Evolutionary conservation across 345 rosid species (phyloP).

Genomic region (Citrus cavaleriei): DNA sequence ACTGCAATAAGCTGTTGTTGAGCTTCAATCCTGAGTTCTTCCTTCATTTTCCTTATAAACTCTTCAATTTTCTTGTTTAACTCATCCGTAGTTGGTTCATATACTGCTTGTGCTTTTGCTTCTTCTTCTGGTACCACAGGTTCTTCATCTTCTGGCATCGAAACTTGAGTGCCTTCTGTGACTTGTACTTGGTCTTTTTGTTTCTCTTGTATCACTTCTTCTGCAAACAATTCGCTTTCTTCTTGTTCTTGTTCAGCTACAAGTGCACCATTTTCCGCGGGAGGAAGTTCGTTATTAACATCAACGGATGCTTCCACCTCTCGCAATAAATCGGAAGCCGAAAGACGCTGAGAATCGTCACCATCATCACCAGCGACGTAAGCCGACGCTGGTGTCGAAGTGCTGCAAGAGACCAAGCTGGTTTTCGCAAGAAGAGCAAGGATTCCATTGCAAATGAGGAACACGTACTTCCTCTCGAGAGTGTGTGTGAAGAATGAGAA

Average conservation of each 20-base stretch:
- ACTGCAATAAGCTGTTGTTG: conserved; percentile 34
- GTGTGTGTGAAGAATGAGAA: conserved; percentile 33
- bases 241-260: conserved; percentile 6
- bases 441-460: conserved; percentile 56
- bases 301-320: neutral
- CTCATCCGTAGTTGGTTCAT: conserved; percentile 44
- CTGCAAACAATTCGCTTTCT: conserved; percentile 1
- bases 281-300: neutral
- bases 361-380: neutral
- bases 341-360: neutral
- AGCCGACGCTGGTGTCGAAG: conserved; percentile 9
- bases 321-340: neutral
- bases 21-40: conserved; percentile 55
- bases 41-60: conserved; percentile 64
- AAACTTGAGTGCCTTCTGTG: neutral
- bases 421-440: conserved; percentile 44
- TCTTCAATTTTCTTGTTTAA: conserved; percentile 54
- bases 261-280: neutral
- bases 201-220: neutral
- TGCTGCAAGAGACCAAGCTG: neutral
- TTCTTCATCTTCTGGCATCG: neutral
- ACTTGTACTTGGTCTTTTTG: neutral
- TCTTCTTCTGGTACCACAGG: neutral
- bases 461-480: conserved; percentile 51
- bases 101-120: neutral